Evolutionary conservation across 192 early-diverging fungal genomes (phyloP).

Genomic region (Diversispora epigaea): DNA sequence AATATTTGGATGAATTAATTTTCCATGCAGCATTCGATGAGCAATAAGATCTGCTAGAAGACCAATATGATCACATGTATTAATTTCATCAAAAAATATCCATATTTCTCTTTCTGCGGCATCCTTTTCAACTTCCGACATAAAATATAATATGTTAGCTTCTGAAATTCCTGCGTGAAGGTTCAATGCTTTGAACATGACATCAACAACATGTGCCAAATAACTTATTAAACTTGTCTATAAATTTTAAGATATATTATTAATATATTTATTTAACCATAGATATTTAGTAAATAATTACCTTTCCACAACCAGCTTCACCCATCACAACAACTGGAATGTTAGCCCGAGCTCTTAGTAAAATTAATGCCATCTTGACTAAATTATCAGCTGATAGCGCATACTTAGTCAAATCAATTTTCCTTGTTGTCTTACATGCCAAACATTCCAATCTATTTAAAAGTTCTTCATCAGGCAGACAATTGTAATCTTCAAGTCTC

Average conservation of each 20-base stretch:
- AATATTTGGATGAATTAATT: constrained; percentile 29
- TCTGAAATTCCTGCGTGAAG: constrained; percentile 26
- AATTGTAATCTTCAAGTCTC: constrained; percentile 21
- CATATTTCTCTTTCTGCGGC: neutral
- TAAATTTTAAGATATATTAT: neutral
- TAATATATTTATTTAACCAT: neutral
- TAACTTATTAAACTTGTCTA: constrained; percentile 31
- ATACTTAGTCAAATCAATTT: constrained; percentile 3
- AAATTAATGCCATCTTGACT: constrained; percentile 28
- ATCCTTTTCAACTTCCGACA: neutral
- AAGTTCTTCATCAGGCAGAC: neutral
- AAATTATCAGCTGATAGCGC: constrained; percentile 26
- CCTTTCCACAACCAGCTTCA: constrained; percentile 33
- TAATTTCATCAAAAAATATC: constrained; percentile 28
- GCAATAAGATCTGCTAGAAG: constrained; percentile 25
- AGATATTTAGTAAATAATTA: neutral
- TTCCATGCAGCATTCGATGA: constrained; percentile 17
- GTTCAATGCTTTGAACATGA: neutral
- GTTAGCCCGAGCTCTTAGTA: constrained; percentile 18
- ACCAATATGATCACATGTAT: constrained; percentile 28
- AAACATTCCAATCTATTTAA: constrained; percentile 19
- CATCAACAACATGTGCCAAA: constrained; percentile 12
- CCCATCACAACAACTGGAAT: constrained; percentile 28
- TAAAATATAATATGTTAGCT: constrained; percentile 16
- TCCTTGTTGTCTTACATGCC: constrained; percentile 7